Conservation (phyloP, 768 basidiomycete genomes). For the Boletus sp. region DNA sequence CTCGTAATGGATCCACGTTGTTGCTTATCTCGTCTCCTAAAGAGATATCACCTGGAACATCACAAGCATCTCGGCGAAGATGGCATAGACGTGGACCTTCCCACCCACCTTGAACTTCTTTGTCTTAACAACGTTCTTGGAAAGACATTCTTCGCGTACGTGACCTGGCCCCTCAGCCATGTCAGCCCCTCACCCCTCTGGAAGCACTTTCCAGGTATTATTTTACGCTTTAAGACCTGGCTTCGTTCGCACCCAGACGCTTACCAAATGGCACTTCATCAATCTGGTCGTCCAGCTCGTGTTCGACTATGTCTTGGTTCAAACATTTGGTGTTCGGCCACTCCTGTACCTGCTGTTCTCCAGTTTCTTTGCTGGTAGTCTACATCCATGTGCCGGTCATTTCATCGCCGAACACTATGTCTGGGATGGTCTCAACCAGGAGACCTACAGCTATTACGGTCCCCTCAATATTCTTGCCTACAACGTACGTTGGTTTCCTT, state of each 20-base stretch:
- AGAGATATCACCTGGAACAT: slow-evolving; percentile 95
- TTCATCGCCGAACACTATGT: slow-evolving; percentile 98
- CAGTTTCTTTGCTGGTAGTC: slow-evolving; percentile 94
- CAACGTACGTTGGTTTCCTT: slow-evolving; percentile 60
- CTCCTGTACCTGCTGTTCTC: slow-evolving; percentile 82
- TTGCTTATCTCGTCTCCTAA: slow-evolving; percentile 7
- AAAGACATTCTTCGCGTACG: slow-evolving; percentile 96
- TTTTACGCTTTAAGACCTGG: slow-evolving; percentile 97
- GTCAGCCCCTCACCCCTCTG: slow-evolving; percentile 4
- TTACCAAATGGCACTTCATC: slow-evolving; percentile 81
- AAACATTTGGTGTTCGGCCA: slow-evolving; percentile 43
- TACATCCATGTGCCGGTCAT: slow-evolving; percentile 95
- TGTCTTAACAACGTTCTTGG: slow-evolving; percentile 93
- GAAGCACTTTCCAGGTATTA: slow-evolving; percentile 93
- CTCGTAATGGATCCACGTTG: not conserved
- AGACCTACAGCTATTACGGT: slow-evolving; percentile 98
- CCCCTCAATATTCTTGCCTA: slow-evolving; percentile 87
- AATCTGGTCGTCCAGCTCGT: slow-evolving; percentile 69
- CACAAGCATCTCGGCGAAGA: slow-evolving; percentile 96
- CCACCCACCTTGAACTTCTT: slow-evolving; percentile 80
- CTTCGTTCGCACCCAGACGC: slow-evolving; percentile 80
- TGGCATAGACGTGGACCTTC: slow-evolving; percentile 94
- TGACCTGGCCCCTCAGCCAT: not conserved
- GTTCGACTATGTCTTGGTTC: slow-evolving; percentile 71
- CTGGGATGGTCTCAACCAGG: slow-evolving; percentile 89